Percentiles rank a stretch among this genome's conserved stretches.
phyloP scores from a whole-genome alignment of 2,329 filamentous ascomycete species.

The Alternaria sp. region DNA sequence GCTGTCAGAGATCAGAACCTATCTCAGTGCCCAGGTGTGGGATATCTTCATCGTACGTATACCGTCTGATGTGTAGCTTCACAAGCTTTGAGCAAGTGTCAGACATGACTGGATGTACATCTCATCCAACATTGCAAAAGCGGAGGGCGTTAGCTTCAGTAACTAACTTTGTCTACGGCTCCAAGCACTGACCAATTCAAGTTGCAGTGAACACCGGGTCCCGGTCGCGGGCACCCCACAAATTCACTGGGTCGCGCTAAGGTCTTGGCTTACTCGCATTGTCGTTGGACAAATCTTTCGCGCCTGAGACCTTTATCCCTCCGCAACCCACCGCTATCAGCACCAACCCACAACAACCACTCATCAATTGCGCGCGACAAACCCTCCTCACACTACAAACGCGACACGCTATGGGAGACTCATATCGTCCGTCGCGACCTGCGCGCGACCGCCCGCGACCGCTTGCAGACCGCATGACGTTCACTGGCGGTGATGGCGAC shows the following conservation, averaged over 20 bases:
- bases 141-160: not conserved
- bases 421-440: conserved; percentile 36
- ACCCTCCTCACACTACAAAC: conserved; percentile 9
- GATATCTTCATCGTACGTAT: not conserved
- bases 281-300: conserved; percentile 21
- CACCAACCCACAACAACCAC: conserved; percentile 10
- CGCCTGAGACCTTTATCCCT: conserved; percentile 10
- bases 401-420: conserved; percentile 28
- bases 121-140: not conserved
- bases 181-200: not conserved
- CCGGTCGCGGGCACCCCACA: conserved; percentile 4
- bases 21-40: not conserved
- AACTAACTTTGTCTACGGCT: not conserved
- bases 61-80: not conserved
- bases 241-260: conserved; percentile 11
- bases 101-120: not conserved
- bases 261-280: conserved; percentile 17
- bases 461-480: conserved; percentile 40
- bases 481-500: conserved; percentile 32
- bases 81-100: not conserved
- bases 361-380: not conserved
- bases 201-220: not conserved
- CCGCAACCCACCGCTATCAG: conserved; percentile 5
- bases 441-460: conserved; percentile 26
- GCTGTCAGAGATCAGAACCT: not conserved